These are phyloP conservation scores for Hyaloscypha bicolor DNA, from an alignment of 495 filamentous ascomycete genomes.

Conservation along the genomic window DNA sequence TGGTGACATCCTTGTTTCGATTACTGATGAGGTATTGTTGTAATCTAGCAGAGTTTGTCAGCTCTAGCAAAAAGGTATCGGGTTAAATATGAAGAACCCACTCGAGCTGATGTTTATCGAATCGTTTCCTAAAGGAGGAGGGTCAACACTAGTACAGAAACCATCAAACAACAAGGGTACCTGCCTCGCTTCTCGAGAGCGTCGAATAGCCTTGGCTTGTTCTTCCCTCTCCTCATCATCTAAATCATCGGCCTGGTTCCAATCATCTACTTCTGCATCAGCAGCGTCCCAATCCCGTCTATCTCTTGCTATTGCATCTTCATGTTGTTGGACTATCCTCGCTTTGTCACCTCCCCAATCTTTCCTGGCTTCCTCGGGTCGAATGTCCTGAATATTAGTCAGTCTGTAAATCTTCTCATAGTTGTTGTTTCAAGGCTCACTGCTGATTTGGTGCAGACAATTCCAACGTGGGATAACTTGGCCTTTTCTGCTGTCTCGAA, in stretches of 20 bases:
- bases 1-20: conserved; percentile 37
- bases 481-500: conserved; percentile 12
- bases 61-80: background rate
- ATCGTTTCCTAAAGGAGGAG: conserved; percentile 10
- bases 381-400: conserved; percentile 28
- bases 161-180: background rate
- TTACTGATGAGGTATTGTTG: conserved; percentile 35
- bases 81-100: background rate
- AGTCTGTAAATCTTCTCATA: conserved; percentile 4
- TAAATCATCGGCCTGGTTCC: conserved; percentile 6
- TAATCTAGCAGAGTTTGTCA: conserved; percentile 24
- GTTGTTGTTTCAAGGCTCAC: conserved; percentile 5
- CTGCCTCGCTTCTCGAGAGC: conserved; percentile 12
- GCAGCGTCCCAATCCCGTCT: background rate
- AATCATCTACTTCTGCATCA: conserved; percentile 10
- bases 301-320: conserved; percentile 14
- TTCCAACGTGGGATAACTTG: conserved; percentile 13
- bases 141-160: background rate
- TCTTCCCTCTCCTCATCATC: background rate
- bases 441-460: conserved; percentile 20
- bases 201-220: background rate
- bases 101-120: conserved; percentile 13
- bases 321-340: conserved; percentile 18
- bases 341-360: conserved; percentile 32
- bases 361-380: conserved; percentile 33